phyloP scores from a whole-genome alignment of 2,329 filamentous ascomycete species.

The Rutstroemia sp. region DNA sequence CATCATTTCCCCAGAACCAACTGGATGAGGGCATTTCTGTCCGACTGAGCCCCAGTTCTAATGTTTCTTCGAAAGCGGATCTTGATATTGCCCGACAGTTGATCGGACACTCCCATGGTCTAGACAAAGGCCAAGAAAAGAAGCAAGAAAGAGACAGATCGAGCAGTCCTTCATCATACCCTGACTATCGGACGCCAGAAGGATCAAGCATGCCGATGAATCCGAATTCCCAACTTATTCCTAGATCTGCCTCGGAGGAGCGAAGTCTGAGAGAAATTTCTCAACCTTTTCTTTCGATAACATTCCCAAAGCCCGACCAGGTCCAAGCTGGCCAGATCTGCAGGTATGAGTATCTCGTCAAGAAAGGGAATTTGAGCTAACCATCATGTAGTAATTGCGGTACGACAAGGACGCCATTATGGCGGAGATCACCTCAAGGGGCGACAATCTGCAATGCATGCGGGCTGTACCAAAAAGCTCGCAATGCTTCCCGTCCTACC shows the following conservation, averaged over 20 bases:
- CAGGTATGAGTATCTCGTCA: conserved; percentile 47
- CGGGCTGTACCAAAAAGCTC: conserved; percentile 86
- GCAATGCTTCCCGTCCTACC: conserved; percentile 84
- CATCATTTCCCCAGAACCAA: conserved; percentile 15
- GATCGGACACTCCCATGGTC: conserved; percentile 18
- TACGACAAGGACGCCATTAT: conserved; percentile 87
- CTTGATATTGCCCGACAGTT: conserved; percentile 21
- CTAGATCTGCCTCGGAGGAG: conserved; percentile 17
- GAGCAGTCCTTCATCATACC: conserved; percentile 13
- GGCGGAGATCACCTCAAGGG: conserved; percentile 87
- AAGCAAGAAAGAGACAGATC: conserved; percentile 9
- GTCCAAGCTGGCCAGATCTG: conserved; percentile 56
- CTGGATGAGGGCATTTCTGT: conserved; percentile 19
- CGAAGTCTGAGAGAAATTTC: conserved; percentile 17
- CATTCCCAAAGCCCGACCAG: conserved; percentile 6
- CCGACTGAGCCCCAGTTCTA: conserved; percentile 15
- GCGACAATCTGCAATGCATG: conserved; percentile 98
- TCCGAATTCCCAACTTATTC: conserved; percentile 11
- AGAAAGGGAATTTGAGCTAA: conserved; percentile 11
- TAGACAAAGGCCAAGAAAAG: conserved; percentile 1
- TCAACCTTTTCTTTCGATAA: conserved; percentile 1
- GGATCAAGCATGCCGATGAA: conserved; percentile 14
- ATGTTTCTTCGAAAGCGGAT: conserved; percentile 21
- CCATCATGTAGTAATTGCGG: conserved; percentile 71
- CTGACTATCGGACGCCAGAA: conserved; percentile 14